Evolutionary conservation across 2,329 filamentous ascomycete species (phyloP).

Genomic region (Plectosphaerella sp.): DNA sequence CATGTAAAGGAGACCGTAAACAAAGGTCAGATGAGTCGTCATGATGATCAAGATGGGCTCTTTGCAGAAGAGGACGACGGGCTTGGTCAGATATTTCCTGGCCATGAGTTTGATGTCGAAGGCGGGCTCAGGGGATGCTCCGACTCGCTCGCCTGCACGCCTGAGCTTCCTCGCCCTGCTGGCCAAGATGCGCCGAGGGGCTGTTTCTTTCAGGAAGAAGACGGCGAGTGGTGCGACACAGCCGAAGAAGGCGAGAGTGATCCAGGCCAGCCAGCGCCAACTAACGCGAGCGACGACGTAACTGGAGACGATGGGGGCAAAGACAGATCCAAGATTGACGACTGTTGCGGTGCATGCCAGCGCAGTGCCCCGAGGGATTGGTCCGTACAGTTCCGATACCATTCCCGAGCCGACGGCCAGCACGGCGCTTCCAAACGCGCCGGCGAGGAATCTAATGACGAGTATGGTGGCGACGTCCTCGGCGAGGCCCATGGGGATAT

Average conservation of each 20-base stretch:
- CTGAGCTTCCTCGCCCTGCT: not conserved
- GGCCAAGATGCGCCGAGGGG: not conserved
- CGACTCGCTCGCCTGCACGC: not conserved
- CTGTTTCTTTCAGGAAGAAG: not conserved
- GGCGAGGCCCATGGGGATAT: conserved; percentile 15
- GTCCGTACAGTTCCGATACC: not conserved
- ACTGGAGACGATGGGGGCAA: not conserved
- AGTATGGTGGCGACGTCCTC: conserved; percentile 56
- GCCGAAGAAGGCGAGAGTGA: not conserved
- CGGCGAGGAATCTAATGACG: conserved; percentile 65
- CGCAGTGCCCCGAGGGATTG: not conserved
- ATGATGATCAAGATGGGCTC: conserved; percentile 64
- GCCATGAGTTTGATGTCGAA: not conserved
- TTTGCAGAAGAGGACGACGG: conserved; percentile 49
- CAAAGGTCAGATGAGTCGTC: conserved; percentile 59
- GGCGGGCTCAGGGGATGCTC: not conserved
- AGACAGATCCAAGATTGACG: not conserved
- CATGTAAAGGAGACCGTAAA: conserved; percentile 51
- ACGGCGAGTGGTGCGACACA: not conserved
- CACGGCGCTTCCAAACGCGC: conserved; percentile 57
- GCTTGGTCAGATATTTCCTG: not conserved
- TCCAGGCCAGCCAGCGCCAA: not conserved
- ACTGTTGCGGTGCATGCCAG: not conserved
- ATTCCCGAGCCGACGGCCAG: conserved; percentile 32
- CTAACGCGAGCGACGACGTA: not conserved